These are phyloP conservation scores for Paramecium pentaurelia DNA, from an alignment of 73 alveolate species.

Conservation along the genomic window DNA sequence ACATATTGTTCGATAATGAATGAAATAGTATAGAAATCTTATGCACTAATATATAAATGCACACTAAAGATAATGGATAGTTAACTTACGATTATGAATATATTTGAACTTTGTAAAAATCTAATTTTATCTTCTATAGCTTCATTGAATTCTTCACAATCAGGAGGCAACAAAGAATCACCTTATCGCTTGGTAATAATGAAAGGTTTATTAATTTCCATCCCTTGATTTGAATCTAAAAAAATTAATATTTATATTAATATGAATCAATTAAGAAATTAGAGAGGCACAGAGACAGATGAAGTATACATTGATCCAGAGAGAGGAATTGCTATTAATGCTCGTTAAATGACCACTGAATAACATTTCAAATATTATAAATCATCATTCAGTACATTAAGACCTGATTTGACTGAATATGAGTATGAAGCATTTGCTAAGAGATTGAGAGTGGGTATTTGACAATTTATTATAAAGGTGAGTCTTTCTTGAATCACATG, in stretches of 20 bases:
- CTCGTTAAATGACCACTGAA: background rate
- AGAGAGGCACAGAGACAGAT: background rate
- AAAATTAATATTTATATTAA: background rate
- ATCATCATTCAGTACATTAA: background rate
- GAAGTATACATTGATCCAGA: slow-evolving; percentile 17
- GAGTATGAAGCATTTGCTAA: background rate
- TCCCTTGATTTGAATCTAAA: background rate
- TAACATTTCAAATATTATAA: background rate
- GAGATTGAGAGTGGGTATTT: background rate
- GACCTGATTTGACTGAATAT: slow-evolving; percentile 38
- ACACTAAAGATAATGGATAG: background rate
- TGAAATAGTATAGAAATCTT: slow-evolving; percentile 22
- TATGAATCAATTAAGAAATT: background rate
- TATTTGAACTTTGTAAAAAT: slow-evolving; percentile 33
- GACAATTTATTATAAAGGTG: background rate
- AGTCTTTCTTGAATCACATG: background rate
- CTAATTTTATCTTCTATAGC: background rate
- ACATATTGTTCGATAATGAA: background rate
- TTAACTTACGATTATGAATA: background rate
- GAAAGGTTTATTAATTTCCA: slow-evolving; percentile 7
- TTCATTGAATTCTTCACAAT: slow-evolving; percentile 40
- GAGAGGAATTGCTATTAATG: slow-evolving; percentile 5
- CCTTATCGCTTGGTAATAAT: background rate
- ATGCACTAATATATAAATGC: slow-evolving; percentile 15
- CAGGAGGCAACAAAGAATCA: slow-evolving; percentile 35